A percentile compares a stretch with the other conserved stretches of the same genome.
Conservation (phyloP, 352 stramenopile species). For the Achlya hypogyna region DNA sequence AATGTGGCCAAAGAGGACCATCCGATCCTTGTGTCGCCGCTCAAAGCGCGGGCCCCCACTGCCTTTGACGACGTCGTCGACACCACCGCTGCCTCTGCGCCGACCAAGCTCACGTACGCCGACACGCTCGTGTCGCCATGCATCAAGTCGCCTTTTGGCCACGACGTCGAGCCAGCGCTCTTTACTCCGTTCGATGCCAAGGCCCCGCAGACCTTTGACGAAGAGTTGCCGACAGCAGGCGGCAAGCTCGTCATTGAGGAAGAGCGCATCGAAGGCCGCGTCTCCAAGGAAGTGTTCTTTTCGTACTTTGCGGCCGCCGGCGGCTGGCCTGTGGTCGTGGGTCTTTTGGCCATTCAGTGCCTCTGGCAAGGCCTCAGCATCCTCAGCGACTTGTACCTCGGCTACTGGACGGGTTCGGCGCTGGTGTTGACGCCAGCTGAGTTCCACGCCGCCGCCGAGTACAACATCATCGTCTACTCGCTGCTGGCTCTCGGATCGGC, state of each 20-base stretch:
- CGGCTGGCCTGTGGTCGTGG: slow-evolving; percentile 18
- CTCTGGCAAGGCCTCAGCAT: slow-evolving; percentile 16
- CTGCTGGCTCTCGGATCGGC: slow-evolving; percentile 39
- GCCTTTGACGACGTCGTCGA: not conserved
- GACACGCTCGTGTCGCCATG: slow-evolving; percentile 11
- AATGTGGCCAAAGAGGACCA: slow-evolving; percentile 30
- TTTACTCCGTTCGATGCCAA: not conserved
- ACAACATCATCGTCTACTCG: slow-evolving; percentile 52
- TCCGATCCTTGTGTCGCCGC: slow-evolving; percentile 27
- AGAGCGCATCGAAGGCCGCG: slow-evolving; percentile 43
- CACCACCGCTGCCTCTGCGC: not conserved
- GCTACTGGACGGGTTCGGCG: slow-evolving; percentile 3
- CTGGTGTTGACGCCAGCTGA: not conserved
- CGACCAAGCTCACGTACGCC: not conserved
- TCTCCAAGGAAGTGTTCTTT: slow-evolving; percentile 31
- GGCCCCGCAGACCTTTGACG: not conserved
- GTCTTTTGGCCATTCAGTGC: not conserved
- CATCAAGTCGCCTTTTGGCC: slow-evolving; percentile 9
- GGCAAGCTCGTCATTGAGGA: slow-evolving; percentile 49
- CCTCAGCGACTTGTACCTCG: slow-evolving; percentile 1
- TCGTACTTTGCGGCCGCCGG: slow-evolving; percentile 41
- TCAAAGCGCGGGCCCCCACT: slow-evolving; percentile 46
- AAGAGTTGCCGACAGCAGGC: not conserved
- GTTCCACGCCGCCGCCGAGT: not conserved
- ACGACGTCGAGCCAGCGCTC: not conserved